Base-by-base conservation (phyloP, 371 early-diverging fungal genomes). In the Mucor indicus region DNA sequence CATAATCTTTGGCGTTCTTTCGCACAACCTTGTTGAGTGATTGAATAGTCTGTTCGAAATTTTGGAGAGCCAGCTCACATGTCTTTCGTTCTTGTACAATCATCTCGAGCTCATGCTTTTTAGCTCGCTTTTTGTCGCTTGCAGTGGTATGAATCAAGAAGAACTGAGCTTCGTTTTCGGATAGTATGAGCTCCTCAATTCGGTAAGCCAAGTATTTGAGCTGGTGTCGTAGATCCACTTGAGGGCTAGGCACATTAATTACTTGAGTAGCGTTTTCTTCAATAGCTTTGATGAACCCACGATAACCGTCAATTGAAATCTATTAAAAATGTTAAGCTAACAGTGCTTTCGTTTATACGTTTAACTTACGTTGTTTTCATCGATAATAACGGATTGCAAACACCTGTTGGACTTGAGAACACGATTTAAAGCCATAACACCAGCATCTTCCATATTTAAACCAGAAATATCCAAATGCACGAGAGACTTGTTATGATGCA, bases 271-370 rank as follows among this genome's bases (percentile, higher is more conserved):
- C 45, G 9, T 31, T 55, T 5, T 64, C 48, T 25, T 55, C 45
- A 30, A 64, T 48, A 1, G 59, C 54, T 8, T 59, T 57, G 12
- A 39, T 32, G 4, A 73, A 29, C 5, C 41, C 55, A 17, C 65
- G 56, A 36, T 53, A 73, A 11, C 74, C 74, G 21, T 67, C 64
- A 36, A 73, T 67, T 0, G 70, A 57, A 12, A 62, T 63, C 72
- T 72, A 53, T 20, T 7, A 15, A 20, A 19, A 39, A 11, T 15
- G 25, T 43, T 23, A 23, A 29, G n/a, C n/a, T n/a, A n/a, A n/a
- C n/a, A n/a, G n/a, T n/a, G n/a, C n/a, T n/a, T n/a, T n/a, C n/a
- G n/a, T n/a, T n/a, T n/a, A n/a, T n/a, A n/a, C n/a, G n/a, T n/a
- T n/a, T n/a, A n/a, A 38, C 59, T 44, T 67, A 65, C 70, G 52